Evolutionary conservation across 228 moss, liverwort and hornwort species (phyloP), one percentile per base, ranked within the genome.

Genomic region (Sphagnum fallax): DNA sequence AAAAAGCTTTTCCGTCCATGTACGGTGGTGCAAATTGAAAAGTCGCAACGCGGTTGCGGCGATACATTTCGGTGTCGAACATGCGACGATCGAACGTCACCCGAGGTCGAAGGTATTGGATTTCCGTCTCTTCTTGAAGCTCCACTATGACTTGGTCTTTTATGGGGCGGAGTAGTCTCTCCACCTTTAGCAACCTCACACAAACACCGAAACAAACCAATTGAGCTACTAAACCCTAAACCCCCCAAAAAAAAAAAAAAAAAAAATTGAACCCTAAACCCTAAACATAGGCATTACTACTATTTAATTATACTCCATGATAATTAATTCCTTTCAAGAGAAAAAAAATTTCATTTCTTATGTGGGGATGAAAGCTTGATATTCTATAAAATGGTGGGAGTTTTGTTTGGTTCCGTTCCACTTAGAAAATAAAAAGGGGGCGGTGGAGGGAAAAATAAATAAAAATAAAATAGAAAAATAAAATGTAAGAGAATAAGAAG

Each of bases 21-120:
- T 93, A 97, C 0, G 97, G 88, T 62, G 97, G 93, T 61, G 93
- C 97, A 73, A 93, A 97, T 72, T 97, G 97, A 75, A 87, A 97
- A 49, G 91, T 87, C 53, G 93, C 93, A 57, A 88, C 78, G 10
- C 93, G 89, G 76, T 97, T 93, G 66, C 97, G 84, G 70, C 81
- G 85, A 59, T 97, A 97, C 90, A 91, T 76, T 63, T 91, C 90
- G 67, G 75, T 79, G 65, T 83, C 91, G 57, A 97, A 97, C 61
- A 91, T 88, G 70, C 91, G 89, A 52, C 90, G 93, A 75, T 97
- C 91, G 10, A 97, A 86, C 53, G 84, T 75, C 50, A 79, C 13
- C 73, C 78, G 78, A 4, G 97, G 97, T 55, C 91, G 88, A 67
- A 97, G 88, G 58, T 91, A 93, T 53, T 93, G 97, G 52, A 97